Percentiles rank a stretch among this genome's conserved stretches.
These are phyloP conservation scores for Vaccinium vitisidaea DNA, from an alignment of 148 eudicot species.

Conservation along the genomic window DNA sequence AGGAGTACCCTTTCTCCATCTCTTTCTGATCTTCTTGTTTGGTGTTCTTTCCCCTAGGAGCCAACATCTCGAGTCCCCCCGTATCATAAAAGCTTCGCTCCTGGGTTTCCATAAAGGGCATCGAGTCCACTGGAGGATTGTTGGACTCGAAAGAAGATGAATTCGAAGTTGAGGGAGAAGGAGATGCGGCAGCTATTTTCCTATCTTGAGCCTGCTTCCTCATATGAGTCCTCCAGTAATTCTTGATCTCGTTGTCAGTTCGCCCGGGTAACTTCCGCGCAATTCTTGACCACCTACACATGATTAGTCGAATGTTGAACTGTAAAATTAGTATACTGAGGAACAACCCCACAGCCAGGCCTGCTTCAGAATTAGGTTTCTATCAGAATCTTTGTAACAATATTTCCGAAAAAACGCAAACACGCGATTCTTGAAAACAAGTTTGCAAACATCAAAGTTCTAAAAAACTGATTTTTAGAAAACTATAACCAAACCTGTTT, in stretches of 20 bases:
- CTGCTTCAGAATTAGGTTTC: too few relatives aligned
- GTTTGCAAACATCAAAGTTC: background rate
- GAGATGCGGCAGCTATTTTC: conserved; percentile 33
- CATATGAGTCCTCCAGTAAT: conserved; percentile 83
- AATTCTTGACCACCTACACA: conserved; percentile 64
- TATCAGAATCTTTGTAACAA: too few relatives aligned
- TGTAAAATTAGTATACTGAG: background rate
- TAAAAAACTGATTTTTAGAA: background rate
- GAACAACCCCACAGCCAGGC: too few relatives aligned
- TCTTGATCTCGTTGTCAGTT: conserved; percentile 80
- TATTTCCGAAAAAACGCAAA: too few relatives aligned
- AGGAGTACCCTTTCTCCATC: conserved; percentile 34
- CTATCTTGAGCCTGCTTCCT: conserved; percentile 74
- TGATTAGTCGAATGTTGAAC: background rate
- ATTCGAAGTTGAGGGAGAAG: conserved; percentile 35
- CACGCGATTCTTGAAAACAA: too few relatives aligned
- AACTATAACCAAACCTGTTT: conserved; percentile 58
- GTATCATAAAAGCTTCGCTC: conserved; percentile 28
- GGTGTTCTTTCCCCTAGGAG: conserved; percentile 32
- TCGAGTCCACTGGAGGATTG: conserved; percentile 29
- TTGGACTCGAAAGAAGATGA: conserved; percentile 36
- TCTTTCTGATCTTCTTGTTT: conserved; percentile 15
- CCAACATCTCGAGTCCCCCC: conserved; percentile 24
- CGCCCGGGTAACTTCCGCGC: conserved; percentile 74
- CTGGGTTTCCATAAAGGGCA: conserved; percentile 21